Evolutionary conservation across 2,329 filamentous ascomycete genomes (phyloP), one percentile per base, ranked within the genome.

Genomic region (Thelonectria blattea): DNA sequence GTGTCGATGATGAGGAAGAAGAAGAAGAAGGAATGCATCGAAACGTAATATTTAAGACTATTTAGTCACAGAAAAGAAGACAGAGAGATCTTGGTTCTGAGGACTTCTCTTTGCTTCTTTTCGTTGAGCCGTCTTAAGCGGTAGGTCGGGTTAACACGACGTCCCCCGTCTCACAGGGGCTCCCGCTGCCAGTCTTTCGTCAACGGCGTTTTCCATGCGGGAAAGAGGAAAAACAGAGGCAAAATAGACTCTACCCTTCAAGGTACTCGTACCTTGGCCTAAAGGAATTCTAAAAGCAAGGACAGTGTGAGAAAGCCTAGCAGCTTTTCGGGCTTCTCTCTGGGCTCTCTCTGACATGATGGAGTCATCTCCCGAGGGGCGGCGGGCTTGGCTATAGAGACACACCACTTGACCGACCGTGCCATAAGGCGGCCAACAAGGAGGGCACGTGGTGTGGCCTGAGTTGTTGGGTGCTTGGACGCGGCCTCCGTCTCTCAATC

Each of bases 391-490:
- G 6, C 15, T 37, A 37, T 37, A 37, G 12, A 37, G 34, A 37
- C 34, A 37, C 34, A 37, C 34, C 34, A 11, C 11, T 5, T 27
- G n/a, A n/a, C n/a, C n/a, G n/a, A 47, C 30, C 43, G 30, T 47
- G 27, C 54, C 56, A 46, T 27, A 47, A 15, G 45, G 22, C 45
- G 22, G 65, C 41, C 49, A 52, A 50, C 62, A 49, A 58, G 56
- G 57, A 57, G 61, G 67, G 61, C 64, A 69, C 68, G 68, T 69
- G 68, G 62, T 62, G 55, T 62, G 55, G 48, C 15, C 50, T 64
- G 59, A 69, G 68, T 71, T 61, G 68, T 71, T 61, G 67, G 64
- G 66, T 58, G 67, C 41, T 66, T 68, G 61, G 55, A 50, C 50
- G 42, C 58, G 37, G 47, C 27, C 27, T 30, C 27, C 27, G 10